Conservation (phyloP, 768 basidiomycete species). For the Myochromella boudieri region DNA sequence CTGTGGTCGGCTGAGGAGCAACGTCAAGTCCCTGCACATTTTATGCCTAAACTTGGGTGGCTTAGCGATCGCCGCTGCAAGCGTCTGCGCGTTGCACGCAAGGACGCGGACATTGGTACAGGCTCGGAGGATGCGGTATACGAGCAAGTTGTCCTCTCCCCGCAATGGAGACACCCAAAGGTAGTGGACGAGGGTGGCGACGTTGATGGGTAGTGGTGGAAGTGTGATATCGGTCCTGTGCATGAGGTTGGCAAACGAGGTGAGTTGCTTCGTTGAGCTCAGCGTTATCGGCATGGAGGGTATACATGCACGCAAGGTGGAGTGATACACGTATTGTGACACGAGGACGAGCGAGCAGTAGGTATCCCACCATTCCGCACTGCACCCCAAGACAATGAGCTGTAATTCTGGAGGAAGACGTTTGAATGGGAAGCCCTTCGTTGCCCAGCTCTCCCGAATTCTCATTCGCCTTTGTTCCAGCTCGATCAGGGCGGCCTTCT, state of each 20-base stretch:
- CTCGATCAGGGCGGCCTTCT: conserved; percentile 18
- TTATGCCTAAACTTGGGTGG: conserved; percentile 24
- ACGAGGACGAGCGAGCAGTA: conserved; percentile 33
- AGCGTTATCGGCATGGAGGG: conserved; percentile 33
- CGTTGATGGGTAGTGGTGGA: conserved; percentile 9
- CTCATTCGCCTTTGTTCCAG: conserved; percentile 20
- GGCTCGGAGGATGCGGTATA: conserved; percentile 24
- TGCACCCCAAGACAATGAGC: conserved; percentile 27
- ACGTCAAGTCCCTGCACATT: conserved; percentile 29
- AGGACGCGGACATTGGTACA: conserved; percentile 31
- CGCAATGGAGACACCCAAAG: conserved; percentile 34
- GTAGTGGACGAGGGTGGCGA: conserved; percentile 22
- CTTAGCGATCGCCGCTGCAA: conserved; percentile 22
- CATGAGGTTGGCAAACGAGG: conserved; percentile 25
- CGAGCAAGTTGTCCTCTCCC: conserved; percentile 17
- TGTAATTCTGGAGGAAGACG: conserved; percentile 33
- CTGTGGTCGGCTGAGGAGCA: conserved; percentile 25
- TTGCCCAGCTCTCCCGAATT: conserved; percentile 15
- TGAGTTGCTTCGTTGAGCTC: conserved; percentile 29
- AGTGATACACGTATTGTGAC: conserved; percentile 28
- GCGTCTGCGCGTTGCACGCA: conserved; percentile 28
- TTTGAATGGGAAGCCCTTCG: conserved; percentile 25
- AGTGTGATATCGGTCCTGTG: conserved; percentile 10
- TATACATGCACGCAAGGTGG: conserved; percentile 32
- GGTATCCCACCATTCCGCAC: conserved; percentile 27